These are phyloP conservation scores for Colletotrichum navitas DNA, from an alignment of 2,329 filamentous ascomycete species.

Conservation along the genomic window DNA sequence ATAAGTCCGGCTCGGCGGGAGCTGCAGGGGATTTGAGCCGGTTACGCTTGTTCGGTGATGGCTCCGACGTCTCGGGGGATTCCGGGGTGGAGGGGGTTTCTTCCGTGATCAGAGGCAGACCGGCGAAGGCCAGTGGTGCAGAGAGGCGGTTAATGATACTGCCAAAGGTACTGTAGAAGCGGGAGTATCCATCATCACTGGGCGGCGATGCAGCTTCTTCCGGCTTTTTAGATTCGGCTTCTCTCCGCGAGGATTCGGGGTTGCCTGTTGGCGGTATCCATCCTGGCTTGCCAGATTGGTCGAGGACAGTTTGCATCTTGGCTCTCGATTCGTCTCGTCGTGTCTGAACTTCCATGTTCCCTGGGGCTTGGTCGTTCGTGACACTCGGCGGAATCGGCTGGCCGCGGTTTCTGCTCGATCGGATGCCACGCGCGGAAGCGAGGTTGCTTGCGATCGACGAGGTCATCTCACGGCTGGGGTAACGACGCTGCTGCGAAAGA, in stretches of 20 bases:
- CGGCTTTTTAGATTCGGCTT: conserved; percentile 45
- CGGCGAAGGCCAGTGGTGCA: conserved; percentile 91
- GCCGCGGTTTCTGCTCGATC: conserved; percentile 68
- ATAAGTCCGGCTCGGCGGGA: conserved; percentile 77
- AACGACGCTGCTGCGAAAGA: conserved; percentile 60
- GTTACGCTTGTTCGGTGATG: conserved; percentile 54
- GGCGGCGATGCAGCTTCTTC: conserved; percentile 47
- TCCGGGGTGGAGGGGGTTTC: conserved; percentile 52
- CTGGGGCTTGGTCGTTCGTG: conserved; percentile 79
- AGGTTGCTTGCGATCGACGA: conserved; percentile 92
- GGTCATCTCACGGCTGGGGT: conserved; percentile 75
- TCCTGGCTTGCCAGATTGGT: conserved; percentile 65
- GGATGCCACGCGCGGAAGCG: conserved; percentile 86
- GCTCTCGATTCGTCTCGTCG: conserved; percentile 63
- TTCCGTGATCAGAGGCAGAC: conserved; percentile 79
- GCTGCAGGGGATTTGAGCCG: conserved; percentile 52
- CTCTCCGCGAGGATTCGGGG: conserved; percentile 45
- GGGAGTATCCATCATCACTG: conserved; percentile 84
- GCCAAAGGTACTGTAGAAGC: conserved; percentile 93
- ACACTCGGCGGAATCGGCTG: conserved; percentile 79
- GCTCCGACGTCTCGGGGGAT: conserved; percentile 52
- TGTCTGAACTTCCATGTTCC: conserved; percentile 72
- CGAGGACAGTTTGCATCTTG: conserved; percentile 69
- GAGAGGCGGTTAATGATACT: conserved; percentile 90
- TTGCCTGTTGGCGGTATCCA: conserved; percentile 61